These are phyloP conservation scores for Apiotrichum porosum DNA, from an alignment of 1,284 basidiomycete species.

Conservation along the genomic window DNA sequence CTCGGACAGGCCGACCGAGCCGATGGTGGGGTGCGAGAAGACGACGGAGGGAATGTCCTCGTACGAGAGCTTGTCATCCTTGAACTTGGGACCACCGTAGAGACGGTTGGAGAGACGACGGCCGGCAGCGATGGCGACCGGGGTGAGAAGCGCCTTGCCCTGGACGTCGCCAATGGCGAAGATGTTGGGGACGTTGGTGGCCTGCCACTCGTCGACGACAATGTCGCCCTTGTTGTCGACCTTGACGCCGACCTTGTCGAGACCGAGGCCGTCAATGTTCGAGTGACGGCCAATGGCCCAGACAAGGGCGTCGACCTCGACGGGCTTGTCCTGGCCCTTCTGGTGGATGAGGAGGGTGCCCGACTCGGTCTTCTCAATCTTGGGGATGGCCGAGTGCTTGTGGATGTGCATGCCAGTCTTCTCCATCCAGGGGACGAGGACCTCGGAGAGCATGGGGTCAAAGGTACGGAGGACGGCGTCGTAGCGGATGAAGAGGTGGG, in stretches of 20 bases:
- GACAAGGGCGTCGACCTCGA: conserved; percentile 82
- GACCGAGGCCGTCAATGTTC: conserved; percentile 70
- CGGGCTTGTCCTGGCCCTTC: conserved; percentile 60
- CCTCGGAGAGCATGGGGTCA: conserved; percentile 80
- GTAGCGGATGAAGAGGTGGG: conserved; percentile 83
- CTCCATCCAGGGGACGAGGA: conserved; percentile 85
- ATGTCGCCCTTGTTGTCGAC: conserved; percentile 74
- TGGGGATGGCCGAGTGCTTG: conserved; percentile 68
- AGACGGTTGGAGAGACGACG: conserved; percentile 81
- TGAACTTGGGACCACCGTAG: conserved; percentile 78
- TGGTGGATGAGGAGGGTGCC: conserved; percentile 63
- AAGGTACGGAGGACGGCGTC: conserved; percentile 89
- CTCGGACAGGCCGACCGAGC: conserved; percentile 87
- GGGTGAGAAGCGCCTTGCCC: conserved; percentile 87
- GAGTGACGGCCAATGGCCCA: conserved; percentile 94
- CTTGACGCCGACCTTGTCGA: conserved; percentile 73
- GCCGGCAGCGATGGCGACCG: conserved; percentile 97
- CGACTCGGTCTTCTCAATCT: conserved; percentile 66
- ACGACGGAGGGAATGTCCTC: conserved; percentile 89
- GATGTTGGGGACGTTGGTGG: conserved; percentile 66
- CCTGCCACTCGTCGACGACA: conserved; percentile 86
- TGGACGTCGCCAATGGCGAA: conserved; percentile 87
- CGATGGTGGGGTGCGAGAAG: conserved; percentile 93
- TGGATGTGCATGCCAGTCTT: conserved; percentile 78
- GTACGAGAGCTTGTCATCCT: conserved; percentile 83